A percentile compares a stretch with the other conserved stretches of the same genome.
Conservation (phyloP, 1,284 basidiomycete species). For the Exsudoporus floridanus region DNA sequence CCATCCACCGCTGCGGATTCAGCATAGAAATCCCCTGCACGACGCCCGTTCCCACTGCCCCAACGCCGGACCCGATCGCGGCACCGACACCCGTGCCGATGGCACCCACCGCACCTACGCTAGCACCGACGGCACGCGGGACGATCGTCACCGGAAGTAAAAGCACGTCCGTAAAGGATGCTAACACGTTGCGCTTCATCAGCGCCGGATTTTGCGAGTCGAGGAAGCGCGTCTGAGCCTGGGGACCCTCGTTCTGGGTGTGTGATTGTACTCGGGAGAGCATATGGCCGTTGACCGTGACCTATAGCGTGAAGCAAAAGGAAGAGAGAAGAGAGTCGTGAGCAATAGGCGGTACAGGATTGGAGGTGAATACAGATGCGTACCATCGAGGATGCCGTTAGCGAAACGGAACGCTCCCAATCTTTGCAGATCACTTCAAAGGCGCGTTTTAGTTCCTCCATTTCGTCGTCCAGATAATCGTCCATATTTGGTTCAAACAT, state of each 20-base stretch:
- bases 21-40: constrained; percentile 85
- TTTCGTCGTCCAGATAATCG: constrained; percentile 94
- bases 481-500: constrained; percentile 98
- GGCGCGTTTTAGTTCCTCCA: constrained; percentile 74
- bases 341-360: background rate
- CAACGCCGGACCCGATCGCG: constrained; percentile 67
- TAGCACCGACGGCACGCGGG: constrained; percentile 76
- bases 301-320: background rate
- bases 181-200: constrained; percentile 89
- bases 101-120: constrained; percentile 58
- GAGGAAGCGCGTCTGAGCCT: constrained; percentile 67
- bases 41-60: constrained; percentile 69
- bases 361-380: constrained; percentile 2
- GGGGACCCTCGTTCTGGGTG: constrained; percentile 28
- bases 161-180: constrained; percentile 88
- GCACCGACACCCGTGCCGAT: constrained; percentile 51
- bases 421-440: constrained; percentile 76
- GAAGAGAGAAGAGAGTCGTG: background rate
- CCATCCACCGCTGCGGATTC: constrained; percentile 80
- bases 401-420: constrained; percentile 72
- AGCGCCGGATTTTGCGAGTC: constrained; percentile 86
- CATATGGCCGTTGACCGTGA: constrained; percentile 8
- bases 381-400: constrained; percentile 12
- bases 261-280: constrained; percentile 2
- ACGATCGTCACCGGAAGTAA: constrained; percentile 95